Percentiles rank a stretch among this genome's conserved stretches.
Evolutionary conservation across 306 rosid genomes (phyloP).

Genomic region (Prunus mira): DNA sequence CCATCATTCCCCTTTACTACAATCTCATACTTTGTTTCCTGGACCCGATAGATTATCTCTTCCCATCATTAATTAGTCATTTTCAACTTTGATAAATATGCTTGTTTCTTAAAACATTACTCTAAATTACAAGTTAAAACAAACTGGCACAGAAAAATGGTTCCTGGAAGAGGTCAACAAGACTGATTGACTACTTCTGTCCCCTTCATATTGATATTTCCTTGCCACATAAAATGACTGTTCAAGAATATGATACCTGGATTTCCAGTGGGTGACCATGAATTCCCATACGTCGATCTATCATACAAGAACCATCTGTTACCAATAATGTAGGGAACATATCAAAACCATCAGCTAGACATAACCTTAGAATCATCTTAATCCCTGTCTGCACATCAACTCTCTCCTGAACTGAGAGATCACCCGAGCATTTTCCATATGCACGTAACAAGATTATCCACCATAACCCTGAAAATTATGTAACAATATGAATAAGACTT

Average conservation of each 20-base stretch:
- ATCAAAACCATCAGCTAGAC: constrained; percentile 90
- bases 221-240: not conserved
- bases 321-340: constrained; percentile 89
- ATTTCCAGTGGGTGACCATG: constrained; percentile 93
- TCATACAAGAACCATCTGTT: constrained; percentile 90
- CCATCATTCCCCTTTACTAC: not conserved
- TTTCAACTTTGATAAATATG: not conserved
- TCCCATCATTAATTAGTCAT: not conserved
- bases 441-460: constrained; percentile 89
- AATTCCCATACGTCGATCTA: constrained; percentile 92
- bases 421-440: constrained; percentile 80
- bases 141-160: not conserved
- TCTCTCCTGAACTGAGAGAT: constrained; percentile 82
- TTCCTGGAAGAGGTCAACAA: not conserved
- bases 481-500: constrained; percentile 9
- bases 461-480: constrained; percentile 65
- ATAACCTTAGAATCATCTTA: constrained; percentile 76
- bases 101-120: not conserved
- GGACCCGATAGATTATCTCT: not conserved
- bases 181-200: not conserved
- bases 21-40: not conserved
- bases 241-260: constrained; percentile 44
- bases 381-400: constrained; percentile 93
- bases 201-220: not conserved
- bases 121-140: not conserved